Percentiles rank a stretch among this genome's conserved stretches.
Evolutionary conservation across 1,284 basidiomycete genomes (phyloP).

Genomic region (Leccinum pallidistipes): DNA sequence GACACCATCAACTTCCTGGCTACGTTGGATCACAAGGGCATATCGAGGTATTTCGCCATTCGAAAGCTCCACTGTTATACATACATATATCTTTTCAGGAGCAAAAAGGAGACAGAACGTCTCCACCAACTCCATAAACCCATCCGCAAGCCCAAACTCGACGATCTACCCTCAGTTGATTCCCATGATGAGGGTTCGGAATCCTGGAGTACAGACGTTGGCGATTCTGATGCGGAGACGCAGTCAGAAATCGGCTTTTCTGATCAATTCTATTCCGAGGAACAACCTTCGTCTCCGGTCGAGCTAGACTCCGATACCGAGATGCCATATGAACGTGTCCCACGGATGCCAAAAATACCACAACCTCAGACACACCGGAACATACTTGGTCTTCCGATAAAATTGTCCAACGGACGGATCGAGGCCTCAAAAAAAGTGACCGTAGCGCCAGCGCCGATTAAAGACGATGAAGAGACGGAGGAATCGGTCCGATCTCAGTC

Average conservation of each 20-base stretch:
- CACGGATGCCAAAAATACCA: slow-evolving; percentile 52
- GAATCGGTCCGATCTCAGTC: slow-evolving; percentile 23
- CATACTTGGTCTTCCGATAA: slow-evolving; percentile 81
- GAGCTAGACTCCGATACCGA: slow-evolving; percentile 60
- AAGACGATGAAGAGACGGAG: slow-evolving; percentile 44
- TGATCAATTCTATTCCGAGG: slow-evolving; percentile 21
- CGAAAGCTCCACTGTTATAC: not conserved
- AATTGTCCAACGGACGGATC: slow-evolving; percentile 77
- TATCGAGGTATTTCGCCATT: slow-evolving; percentile 56
- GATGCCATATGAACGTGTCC: slow-evolving; percentile 66
- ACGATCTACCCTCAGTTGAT: slow-evolving; percentile 65
- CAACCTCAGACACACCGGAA: slow-evolving; percentile 47
- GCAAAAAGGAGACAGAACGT: slow-evolving; percentile 71
- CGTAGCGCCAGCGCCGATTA: slow-evolving; percentile 34
- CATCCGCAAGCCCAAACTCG: slow-evolving; percentile 43
- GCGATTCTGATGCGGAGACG: slow-evolving; percentile 34
- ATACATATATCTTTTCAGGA: slow-evolving; percentile 46
- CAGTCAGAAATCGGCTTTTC: slow-evolving; percentile 25
- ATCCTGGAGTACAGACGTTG: slow-evolving; percentile 53
- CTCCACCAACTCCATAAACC: slow-evolving; percentile 66
- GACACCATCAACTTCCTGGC: slow-evolving; percentile 58
- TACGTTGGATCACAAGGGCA: slow-evolving; percentile 65
- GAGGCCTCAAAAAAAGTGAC: slow-evolving; percentile 55
- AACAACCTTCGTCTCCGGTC: slow-evolving; percentile 13
- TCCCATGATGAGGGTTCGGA: slow-evolving; percentile 60